Conservation (phyloP, 2,329 filamentous ascomycete genomes). For the Fusarium virguliforme region DNA sequence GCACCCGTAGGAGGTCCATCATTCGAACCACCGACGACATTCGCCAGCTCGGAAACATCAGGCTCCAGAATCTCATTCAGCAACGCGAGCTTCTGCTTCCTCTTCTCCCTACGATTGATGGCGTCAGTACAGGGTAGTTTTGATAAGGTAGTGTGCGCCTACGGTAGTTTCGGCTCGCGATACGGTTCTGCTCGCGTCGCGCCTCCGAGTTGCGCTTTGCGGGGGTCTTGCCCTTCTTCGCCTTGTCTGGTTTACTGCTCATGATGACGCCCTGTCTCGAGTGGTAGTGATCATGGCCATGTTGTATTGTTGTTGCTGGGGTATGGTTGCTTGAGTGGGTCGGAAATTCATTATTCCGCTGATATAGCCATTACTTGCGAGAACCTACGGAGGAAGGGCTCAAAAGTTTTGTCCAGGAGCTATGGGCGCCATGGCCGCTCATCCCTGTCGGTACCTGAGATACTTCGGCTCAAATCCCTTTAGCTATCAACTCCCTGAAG, state of each 20-base stretch:
- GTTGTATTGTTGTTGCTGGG: not conserved
- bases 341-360: conserved; percentile 1
- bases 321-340: not conserved
- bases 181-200: conserved; percentile 51
- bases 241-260: conserved; percentile 21
- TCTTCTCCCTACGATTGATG: conserved; percentile 57
- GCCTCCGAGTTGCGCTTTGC: conserved; percentile 47
- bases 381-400: too few species aligned
- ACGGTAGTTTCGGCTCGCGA: conserved; percentile 54
- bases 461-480: too few species aligned
- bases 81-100: conserved; percentile 61
- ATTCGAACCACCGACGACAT: conserved; percentile 1
- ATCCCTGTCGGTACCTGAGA: too few species aligned
- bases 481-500: too few species aligned
- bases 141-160: conserved; percentile 34
- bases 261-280: conserved; percentile 20
- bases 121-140: conserved; percentile 31
- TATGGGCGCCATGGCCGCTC: too few species aligned
- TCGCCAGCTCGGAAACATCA: conserved; percentile 12
- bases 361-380: not conserved
- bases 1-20: not conserved
- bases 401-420: too few species aligned
- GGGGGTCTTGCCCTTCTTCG: conserved; percentile 37
- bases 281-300: not conserved
- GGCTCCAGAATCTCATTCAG: conserved; percentile 58